Evolutionary conservation across 2,329 filamentous ascomycete species (phyloP), one percentile per base, ranked within the genome.

Genomic region (Claviceps quebecensis): DNA sequence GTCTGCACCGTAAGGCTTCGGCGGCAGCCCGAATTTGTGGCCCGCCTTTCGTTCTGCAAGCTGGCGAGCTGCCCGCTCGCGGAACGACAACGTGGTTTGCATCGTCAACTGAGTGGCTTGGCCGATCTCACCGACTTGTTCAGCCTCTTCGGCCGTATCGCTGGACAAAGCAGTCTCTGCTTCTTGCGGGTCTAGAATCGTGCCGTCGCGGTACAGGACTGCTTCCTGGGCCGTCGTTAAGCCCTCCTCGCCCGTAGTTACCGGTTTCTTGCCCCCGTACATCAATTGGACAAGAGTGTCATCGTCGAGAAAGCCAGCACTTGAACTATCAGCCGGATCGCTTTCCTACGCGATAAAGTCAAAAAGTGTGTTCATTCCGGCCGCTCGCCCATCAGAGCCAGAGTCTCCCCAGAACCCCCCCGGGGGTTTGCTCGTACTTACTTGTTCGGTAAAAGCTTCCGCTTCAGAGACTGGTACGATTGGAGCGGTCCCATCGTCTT

Each of bases 11-110:
- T 89, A 72, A 6, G 84, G 81, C 52, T 83, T 69, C 38, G 74
- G 71, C 1, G 89, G 89, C 56, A 87, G 70, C 4, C 79, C 80
- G 61, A 88, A 96, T 63, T 91, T 94, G 64, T 87, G 75, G n/a
- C 86, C 86, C 14, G 73, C 65, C 2, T 67, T 66, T 38, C 65
- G 58, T 11, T 34, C 29, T 34, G 29, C 29, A 34, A 34, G 29
- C 29, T 34, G 29, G 29, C 29, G 29, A 34, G 29, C 29, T 34
- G 29, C 29, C 29, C 29, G 29, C 29, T 34, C 29, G 29, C 29
- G 29, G 29, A 34, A 34, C 29, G 29, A 34, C 9, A 34, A 34
- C 9, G 29, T 34, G 4, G 29, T 34, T 34, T 34, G 9, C 29
- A 8, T 34, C 4, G 29, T 34, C 29, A 34, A 34, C 9, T 34